phyloP scores from a whole-genome alignment of 345 rosid species.

The Pugionium dolabratum region DNA sequence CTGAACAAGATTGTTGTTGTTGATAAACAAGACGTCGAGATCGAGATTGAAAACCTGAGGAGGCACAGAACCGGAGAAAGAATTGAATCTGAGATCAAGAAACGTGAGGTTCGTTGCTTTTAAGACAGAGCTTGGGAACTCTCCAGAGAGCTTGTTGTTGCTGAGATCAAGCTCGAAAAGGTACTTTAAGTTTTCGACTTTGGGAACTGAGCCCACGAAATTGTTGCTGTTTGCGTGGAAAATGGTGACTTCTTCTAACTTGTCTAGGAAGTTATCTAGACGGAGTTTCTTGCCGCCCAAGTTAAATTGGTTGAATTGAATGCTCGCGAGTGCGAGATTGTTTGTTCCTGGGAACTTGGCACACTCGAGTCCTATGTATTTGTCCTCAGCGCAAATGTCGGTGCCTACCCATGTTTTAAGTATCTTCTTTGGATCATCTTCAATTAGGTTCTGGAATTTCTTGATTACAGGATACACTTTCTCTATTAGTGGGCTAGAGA shows the following conservation, averaged over 20 bases:
- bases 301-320: constrained; percentile 82
- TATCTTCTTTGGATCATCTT: constrained; percentile 66
- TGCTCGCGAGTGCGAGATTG: constrained; percentile 67
- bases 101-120: constrained; percentile 54
- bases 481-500: constrained; percentile 38
- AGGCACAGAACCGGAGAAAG: constrained; percentile 68
- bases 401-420: constrained; percentile 72
- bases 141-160: constrained; percentile 72
- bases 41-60: constrained; percentile 64
- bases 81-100: constrained; percentile 73
- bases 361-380: constrained; percentile 74
- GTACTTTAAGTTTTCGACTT: constrained; percentile 57
- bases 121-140: constrained; percentile 64
- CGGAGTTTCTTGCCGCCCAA: constrained; percentile 61
- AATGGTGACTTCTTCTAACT: constrained; percentile 69
- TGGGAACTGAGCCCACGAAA: constrained; percentile 60
- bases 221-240: constrained; percentile 85
- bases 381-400: constrained; percentile 52
- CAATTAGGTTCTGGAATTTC: constrained; percentile 61
- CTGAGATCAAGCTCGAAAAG: constrained; percentile 85
- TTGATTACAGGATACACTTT: constrained; percentile 68
- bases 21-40: constrained; percentile 67
- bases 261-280: constrained; percentile 63
- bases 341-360: constrained; percentile 71
- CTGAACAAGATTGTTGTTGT: constrained; percentile 61